Percentiles rank a stretch among this genome's conserved stretches.
Evolutionary conservation across 108 stramenopile genomes (phyloP).

Genomic region (Conticribra guillardii): DNA sequence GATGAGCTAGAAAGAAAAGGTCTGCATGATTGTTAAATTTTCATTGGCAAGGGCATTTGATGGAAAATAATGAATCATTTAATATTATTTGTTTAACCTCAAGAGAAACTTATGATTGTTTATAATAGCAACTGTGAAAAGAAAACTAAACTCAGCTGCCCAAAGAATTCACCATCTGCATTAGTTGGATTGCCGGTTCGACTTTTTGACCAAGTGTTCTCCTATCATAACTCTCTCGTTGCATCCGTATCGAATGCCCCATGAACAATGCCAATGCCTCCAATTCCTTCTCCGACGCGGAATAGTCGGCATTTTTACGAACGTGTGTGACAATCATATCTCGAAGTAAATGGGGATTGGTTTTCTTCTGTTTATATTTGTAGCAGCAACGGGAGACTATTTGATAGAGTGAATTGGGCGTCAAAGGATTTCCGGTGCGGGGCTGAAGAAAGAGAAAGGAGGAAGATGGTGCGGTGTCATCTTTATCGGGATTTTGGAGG

Average conservation of each 20-base stretch:
- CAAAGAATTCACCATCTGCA: conserved; percentile 49
- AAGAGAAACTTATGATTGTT: no score
- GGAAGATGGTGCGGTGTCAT: no score
- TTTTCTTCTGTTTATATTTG: conserved; percentile 76
- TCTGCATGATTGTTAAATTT: no score
- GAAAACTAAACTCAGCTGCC: background rate
- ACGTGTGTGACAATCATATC: conserved; percentile 90
- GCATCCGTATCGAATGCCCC: conserved; percentile 88
- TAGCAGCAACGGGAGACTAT: conserved; percentile 77
- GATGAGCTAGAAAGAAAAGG: no score
- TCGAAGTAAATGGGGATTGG: conserved; percentile 83
- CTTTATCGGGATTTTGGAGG: conserved; percentile 20
- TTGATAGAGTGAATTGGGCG: conserved; percentile 72
- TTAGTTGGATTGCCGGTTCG: conserved; percentile 75
- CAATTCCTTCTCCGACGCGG: conserved; percentile 79
- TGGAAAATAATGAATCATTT: no score
- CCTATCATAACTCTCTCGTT: conserved; percentile 84
- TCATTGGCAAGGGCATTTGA: no score
- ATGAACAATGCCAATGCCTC: conserved; percentile 87
- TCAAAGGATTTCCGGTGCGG: conserved; percentile 76
- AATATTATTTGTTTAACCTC: no score
- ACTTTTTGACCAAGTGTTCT: conserved; percentile 81
- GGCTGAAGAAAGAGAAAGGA: conserved; percentile 69
- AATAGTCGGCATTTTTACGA: conserved; percentile 61
- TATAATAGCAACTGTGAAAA: background rate